These are phyloP conservation scores for Tricholoma furcatifolium DNA, from an alignment of 768 basidiomycete species.

Conservation along the genomic window DNA sequence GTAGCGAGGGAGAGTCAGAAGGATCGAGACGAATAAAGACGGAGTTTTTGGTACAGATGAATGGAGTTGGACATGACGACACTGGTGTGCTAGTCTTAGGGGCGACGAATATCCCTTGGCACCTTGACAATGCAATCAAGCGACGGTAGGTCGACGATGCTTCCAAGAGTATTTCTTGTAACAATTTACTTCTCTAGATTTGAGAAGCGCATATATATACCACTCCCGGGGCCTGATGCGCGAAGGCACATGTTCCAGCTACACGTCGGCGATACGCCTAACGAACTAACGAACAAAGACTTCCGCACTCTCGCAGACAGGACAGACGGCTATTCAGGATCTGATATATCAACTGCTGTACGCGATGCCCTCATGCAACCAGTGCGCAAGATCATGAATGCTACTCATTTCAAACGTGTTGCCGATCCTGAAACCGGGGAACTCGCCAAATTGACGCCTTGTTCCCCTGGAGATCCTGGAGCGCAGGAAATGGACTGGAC, in stretches of 20 bases:
- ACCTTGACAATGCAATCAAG: slow-evolving; percentile 96
- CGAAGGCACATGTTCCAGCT: slow-evolving; percentile 95
- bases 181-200: slow-evolving; percentile 49
- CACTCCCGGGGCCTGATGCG: slow-evolving; percentile 91
- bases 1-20: slow-evolving; percentile 96
- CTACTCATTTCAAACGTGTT: slow-evolving; percentile 88
- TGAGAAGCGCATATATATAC: slow-evolving; percentile 98
- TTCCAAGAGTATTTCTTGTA: background rate
- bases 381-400: slow-evolving; percentile 91
- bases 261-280: slow-evolving; percentile 91
- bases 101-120: slow-evolving; percentile 99
- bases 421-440: slow-evolving; percentile 24
- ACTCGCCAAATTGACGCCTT: slow-evolving; percentile 81
- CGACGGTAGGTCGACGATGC: slow-evolving; percentile 57
- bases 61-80: slow-evolving; percentile 97
- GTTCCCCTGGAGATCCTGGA: slow-evolving; percentile 87
- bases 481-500: slow-evolving; percentile 90
- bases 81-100: slow-evolving; percentile 94
- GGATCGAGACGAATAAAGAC: slow-evolving; percentile 98
- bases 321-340: slow-evolving; percentile 94
- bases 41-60: slow-evolving; percentile 97
- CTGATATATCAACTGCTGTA: slow-evolving; percentile 92
- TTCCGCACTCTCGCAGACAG: slow-evolving; percentile 77
- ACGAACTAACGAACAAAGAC: slow-evolving; percentile 74
- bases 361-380: slow-evolving; percentile 99